Evolutionary conservation across 2,329 filamentous ascomycete genomes (phyloP), one percentile per base, ranked within the genome.

Genomic region (Daldinia sp.): DNA sequence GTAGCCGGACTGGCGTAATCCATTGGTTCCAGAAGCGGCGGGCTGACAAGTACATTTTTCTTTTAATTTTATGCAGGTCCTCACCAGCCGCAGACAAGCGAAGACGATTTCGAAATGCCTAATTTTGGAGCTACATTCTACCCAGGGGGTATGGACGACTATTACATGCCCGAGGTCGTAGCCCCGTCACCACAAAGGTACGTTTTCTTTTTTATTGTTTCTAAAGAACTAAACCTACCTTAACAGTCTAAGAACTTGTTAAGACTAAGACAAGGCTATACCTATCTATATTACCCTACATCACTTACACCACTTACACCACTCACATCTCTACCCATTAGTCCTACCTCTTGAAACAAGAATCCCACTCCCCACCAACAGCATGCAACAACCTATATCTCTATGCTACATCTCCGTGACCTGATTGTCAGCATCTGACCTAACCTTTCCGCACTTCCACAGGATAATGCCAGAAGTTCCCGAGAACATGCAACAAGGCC

Each of bases 381-480:
- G 33, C 53, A 56, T 56, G 53, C 51, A 13, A 54, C 20, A 33
- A 39, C 30, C 33, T 54, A 12, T 39, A 51, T 30, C 13, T 18
- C 26, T 51, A 51, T 39, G 51, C 37, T 42, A 56, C 35, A 20
- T 42, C 37, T 41, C 13, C 48, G 46, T 66, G 62, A 74, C 75
- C 15, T 79, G 70, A 72, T 74, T 73, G 71, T 68, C 70, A 55
- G 18, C 63, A 65, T 55, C 61, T 65, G 50, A 51, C 50, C 44
- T 35, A 20, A 30, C 46, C 54, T 35, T 41, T 58, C 75, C 75
- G 77, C 57, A 78, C 50, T 71, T 78, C 12, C 73, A 60, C 81
- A 97, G 93, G 84, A 89, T 97, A 77, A 97, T 95, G 90, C 93
- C 93, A 79, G 94, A 98, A 86, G 94, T 98, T 73, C 93, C 95